Conservation (phyloP, 176 grass and related monocot genomes). For the Carex cristatella region DNA sequence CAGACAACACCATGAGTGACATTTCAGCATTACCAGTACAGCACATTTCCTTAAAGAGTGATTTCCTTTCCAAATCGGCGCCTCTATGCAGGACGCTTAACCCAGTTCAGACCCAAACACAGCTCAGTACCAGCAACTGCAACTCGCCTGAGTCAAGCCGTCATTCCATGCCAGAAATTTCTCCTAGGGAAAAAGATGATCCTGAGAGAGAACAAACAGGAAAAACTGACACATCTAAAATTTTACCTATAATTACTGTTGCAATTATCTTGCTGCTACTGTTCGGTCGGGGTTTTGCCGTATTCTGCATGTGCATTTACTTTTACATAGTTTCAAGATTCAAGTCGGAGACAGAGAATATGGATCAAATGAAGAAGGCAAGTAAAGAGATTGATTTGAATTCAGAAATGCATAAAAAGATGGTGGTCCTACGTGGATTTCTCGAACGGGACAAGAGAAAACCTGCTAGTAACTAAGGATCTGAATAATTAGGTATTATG, state of each 20-base stretch:
- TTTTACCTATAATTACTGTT: constrained; percentile 8
- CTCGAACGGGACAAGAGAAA: constrained; percentile 17
- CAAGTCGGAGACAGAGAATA: not conserved
- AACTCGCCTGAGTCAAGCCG: not conserved
- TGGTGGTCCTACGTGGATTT: constrained; percentile 31
- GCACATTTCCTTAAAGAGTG: not conserved
- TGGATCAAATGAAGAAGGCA: not conserved
- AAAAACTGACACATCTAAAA: not conserved
- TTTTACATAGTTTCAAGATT: constrained; percentile 15
- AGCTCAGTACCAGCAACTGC: not conserved
- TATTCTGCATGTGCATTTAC: constrained; percentile 20
- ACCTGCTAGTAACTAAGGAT: not conserved
- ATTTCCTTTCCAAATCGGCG: not conserved
- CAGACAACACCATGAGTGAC: not conserved
- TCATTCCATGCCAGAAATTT: not conserved
- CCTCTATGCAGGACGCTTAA: not conserved
- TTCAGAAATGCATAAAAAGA: constrained; percentile 32
- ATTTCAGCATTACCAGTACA: constrained; percentile 5
- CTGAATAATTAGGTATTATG: not conserved
- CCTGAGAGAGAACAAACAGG: not conserved
- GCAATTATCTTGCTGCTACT: constrained; percentile 21
- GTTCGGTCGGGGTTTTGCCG: not conserved
- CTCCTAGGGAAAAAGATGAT: not conserved
- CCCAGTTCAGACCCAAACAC: not conserved
- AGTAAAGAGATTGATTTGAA: not conserved